Percentiles rank a stretch among this genome's conserved stretches.
Evolutionary conservation across 371 early-diverging fungal species (phyloP).

Genomic region (Furculomyces boomerangus): DNA sequence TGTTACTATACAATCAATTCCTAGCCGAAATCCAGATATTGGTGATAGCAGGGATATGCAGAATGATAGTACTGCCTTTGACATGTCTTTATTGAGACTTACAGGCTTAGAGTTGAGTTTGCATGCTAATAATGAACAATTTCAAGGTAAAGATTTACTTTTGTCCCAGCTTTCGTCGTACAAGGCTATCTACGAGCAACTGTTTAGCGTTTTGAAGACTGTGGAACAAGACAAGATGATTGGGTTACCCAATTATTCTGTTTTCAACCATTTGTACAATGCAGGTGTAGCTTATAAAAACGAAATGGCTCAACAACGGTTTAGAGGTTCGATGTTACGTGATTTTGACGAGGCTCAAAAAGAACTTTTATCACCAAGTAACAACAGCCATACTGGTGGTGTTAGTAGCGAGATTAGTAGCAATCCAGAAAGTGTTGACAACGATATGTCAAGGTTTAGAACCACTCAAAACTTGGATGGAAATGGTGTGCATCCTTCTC

Average conservation of each 20-base stretch:
- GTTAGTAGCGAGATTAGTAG: constrained; percentile 1
- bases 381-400: background rate
- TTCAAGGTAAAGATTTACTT: background rate
- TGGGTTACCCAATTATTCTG: constrained; percentile 10
- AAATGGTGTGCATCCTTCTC: no score
- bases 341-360: no score
- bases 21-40: background rate
- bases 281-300: background rate
- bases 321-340: no score
- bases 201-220: constrained; percentile 16
- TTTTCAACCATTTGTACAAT: constrained; percentile 15
- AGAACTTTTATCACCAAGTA: no score
- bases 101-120: background rate
- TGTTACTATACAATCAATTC: background rate
- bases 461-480: no score
- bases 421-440: background rate
- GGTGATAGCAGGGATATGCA: background rate
- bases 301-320: no score
- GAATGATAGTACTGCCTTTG: background rate
- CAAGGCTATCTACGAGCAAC: constrained; percentile 12
- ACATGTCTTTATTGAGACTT: background rate
- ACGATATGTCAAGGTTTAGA: no score
- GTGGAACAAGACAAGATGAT: constrained; percentile 23
- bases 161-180: background rate
- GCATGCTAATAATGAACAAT: background rate